These are phyloP conservation scores for Austroboletus olivaceoglutinosus DNA, from an alignment of 1,284 basidiomycete genomes.

Conservation along the genomic window DNA sequence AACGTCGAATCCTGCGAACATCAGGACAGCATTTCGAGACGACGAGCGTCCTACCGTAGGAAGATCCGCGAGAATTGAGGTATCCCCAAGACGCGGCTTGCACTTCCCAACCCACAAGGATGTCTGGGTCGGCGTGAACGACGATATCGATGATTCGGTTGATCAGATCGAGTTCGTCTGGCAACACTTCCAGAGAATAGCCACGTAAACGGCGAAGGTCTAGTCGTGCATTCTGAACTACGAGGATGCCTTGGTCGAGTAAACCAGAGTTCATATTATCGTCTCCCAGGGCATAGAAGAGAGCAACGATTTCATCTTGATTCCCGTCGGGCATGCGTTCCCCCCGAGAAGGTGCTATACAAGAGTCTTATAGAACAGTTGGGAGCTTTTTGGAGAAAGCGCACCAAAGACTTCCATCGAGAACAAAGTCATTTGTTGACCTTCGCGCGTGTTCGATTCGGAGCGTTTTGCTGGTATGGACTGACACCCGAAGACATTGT, in stretches of 20 bases:
- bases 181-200: slow-evolving; percentile 54
- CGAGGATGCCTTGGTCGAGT: slow-evolving; percentile 61
- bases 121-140: slow-evolving; percentile 83
- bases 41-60: slow-evolving; percentile 48
- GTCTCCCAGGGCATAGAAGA: slow-evolving; percentile 68
- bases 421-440: slow-evolving; percentile 78
- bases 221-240: slow-evolving; percentile 45
- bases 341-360: slow-evolving; percentile 60
- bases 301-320: slow-evolving; percentile 66
- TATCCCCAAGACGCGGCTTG: slow-evolving; percentile 92
- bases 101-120: slow-evolving; percentile 91
- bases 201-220: slow-evolving; percentile 43
- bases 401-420: slow-evolving; percentile 84
- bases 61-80: slow-evolving; percentile 64
- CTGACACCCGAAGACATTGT: slow-evolving; percentile 66
- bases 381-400: slow-evolving; percentile 14
- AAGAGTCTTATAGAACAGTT: neutral
- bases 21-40: neutral
- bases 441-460: slow-evolving; percentile 50
- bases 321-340: slow-evolving; percentile 70
- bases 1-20: slow-evolving; percentile 61
- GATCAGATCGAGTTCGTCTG: slow-evolving; percentile 80
- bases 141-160: slow-evolving; percentile 79
- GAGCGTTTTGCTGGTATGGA: slow-evolving; percentile 48
- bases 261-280: slow-evolving; percentile 35